Evolutionary conservation across 495 filamentous ascomycete genomes (phyloP), one percentile per base, ranked within the genome.

Genomic region (Apiosordaria backusii): DNA sequence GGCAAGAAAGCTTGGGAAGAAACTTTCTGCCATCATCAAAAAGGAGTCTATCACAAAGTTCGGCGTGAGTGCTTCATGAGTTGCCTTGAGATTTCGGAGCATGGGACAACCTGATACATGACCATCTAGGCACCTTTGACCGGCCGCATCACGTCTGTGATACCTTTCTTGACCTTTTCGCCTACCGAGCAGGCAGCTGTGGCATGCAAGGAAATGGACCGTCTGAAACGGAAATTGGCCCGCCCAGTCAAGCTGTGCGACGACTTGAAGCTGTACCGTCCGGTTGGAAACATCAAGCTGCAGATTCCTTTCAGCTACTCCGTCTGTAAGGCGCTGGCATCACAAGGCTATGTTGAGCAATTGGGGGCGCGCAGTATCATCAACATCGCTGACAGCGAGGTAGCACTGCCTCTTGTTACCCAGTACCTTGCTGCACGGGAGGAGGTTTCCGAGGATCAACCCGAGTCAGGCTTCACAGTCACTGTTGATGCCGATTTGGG

Each of bases 141-240:
- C 1, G 78, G 82, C 15, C 75, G 83, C 7, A 80, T 84, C 10
- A 76, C 77, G 0, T 67, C 65, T 4, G 74, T 84, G 19, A 54
- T 82, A 21, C 83, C 83, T 2, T 83, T 84, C 67, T 69, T 84
- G 10, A 79, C 81, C 0, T 85, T 85, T 64, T 76, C 76, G 0
- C 60, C 65, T 4, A 68, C 64, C 4, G 83, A 85, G 65, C 75
- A 79, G 55, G 78, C 76, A 6, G 77, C 83, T 4, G 70, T 83
- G 9, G 78, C 74, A 1, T 81, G 84, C 68, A 82, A 83, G 62
- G 81, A 70, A 59, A 60, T 85, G 1, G 73, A 81, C 0, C 71
- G 75, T 21, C 67, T 83, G 7, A 71, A 64, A 19, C 59, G 64
- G 1, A 64, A 75, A 4, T 70, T 82, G 9, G 63, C 72, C 21